Percentiles rank a stretch among this genome's conserved stretches.
Conservation (phyloP, 2,329 filamentous ascomycete species). For the Fusarium sp. region DNA sequence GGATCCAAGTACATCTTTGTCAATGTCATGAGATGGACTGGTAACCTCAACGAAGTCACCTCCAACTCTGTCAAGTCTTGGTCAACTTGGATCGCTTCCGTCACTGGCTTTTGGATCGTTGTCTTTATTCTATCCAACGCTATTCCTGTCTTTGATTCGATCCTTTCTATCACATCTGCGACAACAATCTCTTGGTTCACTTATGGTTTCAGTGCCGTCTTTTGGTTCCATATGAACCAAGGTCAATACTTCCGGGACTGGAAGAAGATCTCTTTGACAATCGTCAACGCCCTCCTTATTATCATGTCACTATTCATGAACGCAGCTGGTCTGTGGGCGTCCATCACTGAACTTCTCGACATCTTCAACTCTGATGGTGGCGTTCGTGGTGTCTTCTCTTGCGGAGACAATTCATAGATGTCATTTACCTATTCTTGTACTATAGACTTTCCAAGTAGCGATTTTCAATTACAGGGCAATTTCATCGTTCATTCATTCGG, state of each 20-base stretch:
- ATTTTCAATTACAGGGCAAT: background rate
- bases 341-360: conserved; percentile 37
- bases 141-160: conserved; percentile 43
- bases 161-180: conserved; percentile 40
- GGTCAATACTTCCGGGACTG: conserved; percentile 24
- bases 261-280: conserved; percentile 34
- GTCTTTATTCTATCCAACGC: conserved; percentile 42
- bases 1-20: conserved; percentile 41
- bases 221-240: conserved; percentile 40
- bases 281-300: conserved; percentile 33
- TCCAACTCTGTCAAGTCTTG: conserved; percentile 38
- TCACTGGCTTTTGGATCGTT: conserved; percentile 38
- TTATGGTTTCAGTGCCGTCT: conserved; percentile 36
- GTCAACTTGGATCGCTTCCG: conserved; percentile 37
- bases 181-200: conserved; percentile 43
- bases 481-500: fast-evolving
- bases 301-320: conserved; percentile 38
- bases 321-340: conserved; percentile 38
- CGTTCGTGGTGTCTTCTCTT: conserved; percentile 35
- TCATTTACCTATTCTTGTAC: background rate
- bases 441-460: background rate
- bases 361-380: conserved; percentile 26
- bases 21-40: conserved; percentile 27
- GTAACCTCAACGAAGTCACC: conserved; percentile 26
- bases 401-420: conserved; percentile 30